Base-by-base conservation (phyloP, 208 protist species). In the Herpetomonas tarakana region DNA sequence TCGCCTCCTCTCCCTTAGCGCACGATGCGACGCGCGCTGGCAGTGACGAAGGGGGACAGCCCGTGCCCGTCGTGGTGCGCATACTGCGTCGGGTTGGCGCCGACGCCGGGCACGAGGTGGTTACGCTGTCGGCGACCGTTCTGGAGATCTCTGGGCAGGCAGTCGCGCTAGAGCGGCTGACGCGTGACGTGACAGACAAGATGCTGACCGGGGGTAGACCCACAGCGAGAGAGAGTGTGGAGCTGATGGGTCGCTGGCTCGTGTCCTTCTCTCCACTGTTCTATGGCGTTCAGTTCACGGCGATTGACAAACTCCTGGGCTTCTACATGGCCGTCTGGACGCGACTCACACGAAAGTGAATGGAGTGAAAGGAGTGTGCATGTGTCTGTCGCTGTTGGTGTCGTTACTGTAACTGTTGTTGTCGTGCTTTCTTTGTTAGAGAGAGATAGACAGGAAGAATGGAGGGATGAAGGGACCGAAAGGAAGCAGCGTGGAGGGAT, bases 291-390 rank as follows among this genome's bases (percentile, higher is more conserved):
- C 68, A 76, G 50, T 81, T 86, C 50, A 88, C 84, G 0, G 76
- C 77, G 49, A 58, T 92, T 3, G 85, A 92, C 56, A 81, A 81
- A 29, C 47, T 88, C 30, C 72, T 94, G 22, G 71, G 71, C 31
- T 94, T 94, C 64, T 94, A 94, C 68, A 74, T 92, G 74, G 80
- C 78, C 1, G 78, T 90, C 21, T 92, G 85, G 83, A 83, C 74
- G 3, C 79, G 88, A 12, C 49, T 94, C 56, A 76, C 71, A 19
- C 69, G 62, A 29, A 70, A 71, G 21, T 73, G 71, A n/a, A n/a
- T n/a, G n/a, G n/a, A n/a, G n/a, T n/a, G 44, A 31, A 18, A 25
- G 3, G 62, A 2, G 49, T 27, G n/a, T 38, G 28, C 9, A 29
- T 57, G 46, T 30, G 22, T 4, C 35, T 55, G n/a, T 7, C 16